Evolutionary conservation across 1,284 basidiomycete species (phyloP).

Genomic region (Apiotrichum sp.): DNA sequence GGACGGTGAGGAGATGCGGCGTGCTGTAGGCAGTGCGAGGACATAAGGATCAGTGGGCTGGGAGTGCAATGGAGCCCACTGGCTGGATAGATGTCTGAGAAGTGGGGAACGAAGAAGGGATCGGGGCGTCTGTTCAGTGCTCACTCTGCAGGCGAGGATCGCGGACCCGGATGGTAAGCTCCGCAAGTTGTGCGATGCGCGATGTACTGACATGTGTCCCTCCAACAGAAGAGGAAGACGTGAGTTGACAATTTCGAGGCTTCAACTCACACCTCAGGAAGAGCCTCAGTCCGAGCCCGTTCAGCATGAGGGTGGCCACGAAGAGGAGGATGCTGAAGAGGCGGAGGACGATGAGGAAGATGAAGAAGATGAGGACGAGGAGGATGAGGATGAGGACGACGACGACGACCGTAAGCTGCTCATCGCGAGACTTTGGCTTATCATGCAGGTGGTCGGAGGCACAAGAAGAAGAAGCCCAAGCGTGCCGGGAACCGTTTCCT

Average conservation of each 20-base stretch:
- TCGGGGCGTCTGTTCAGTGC: neutral
- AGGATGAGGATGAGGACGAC: conserved; percentile 51
- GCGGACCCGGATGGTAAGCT: conserved; percentile 36
- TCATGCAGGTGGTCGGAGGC: conserved; percentile 5
- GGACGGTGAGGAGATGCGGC: too few relatives aligned
- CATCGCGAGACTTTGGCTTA: too few relatives aligned
- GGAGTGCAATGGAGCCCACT: too few relatives aligned
- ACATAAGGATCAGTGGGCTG: too few relatives aligned
- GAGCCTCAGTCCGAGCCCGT: neutral
- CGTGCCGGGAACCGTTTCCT: conserved; percentile 67
- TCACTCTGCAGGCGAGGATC: conserved; percentile 27
- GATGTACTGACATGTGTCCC: neutral
- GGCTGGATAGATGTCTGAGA: too few relatives aligned
- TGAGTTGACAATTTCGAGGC: conserved; percentile 9
- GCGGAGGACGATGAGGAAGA: conserved; percentile 29
- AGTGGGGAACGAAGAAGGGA: too few relatives aligned
- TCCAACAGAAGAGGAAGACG: conserved; percentile 20
- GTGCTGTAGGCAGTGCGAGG: too few relatives aligned
- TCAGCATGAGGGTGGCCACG: conserved; percentile 15
- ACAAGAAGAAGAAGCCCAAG: conserved; percentile 50
- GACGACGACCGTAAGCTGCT: conserved; percentile 42
- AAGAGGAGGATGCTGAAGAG: conserved; percentile 45
- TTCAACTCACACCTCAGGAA: neutral
- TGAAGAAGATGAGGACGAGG: conserved; percentile 40
- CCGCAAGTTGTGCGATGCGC: neutral